Base-by-base conservation (phyloP, 1,284 basidiomycete species). In the Exobasidium cylindrosporum region DNA sequence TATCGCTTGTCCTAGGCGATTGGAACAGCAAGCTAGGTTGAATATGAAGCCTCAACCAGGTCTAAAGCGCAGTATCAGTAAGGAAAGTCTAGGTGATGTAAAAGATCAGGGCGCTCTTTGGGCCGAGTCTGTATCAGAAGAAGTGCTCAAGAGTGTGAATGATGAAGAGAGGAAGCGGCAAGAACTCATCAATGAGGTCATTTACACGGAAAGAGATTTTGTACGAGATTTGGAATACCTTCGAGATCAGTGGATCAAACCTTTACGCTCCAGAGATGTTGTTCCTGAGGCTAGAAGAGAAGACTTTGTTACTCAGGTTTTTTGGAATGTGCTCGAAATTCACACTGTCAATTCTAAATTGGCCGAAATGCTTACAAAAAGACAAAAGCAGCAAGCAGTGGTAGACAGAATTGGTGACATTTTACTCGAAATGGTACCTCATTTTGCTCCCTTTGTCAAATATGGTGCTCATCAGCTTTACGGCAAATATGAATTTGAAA, bases 401-500 rank as follows among this genome's bases (percentile, higher is more conserved):
- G 93, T 98, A 40, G 90, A 94, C 73, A 84, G 87, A 53, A 89
- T 99, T 62, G 92, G 92, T 0, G 96, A 99, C 81, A 87, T 98
- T 64, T 86, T 97, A 53, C 82, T 93, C 60, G 95, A 97, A 56
- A 83, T 87, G 40, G 91, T 95, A 1, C 91, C 91, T 0, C 86
- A 90, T 77, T 97, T 98, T 77, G 92, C 93, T 1, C 80, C 80
- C 0, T 98, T 97, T 75, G 93, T 98, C 57, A 87, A 87, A 52
- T 99, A 98, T 75, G 96, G 96, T 49, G 88, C 93, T 6, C 94
- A 98, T 80, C 96, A 98, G 80, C 83, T 97, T 61, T 97, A 96
- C 80, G 96, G 95, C 23, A 98, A 98, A 81, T 97, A 93, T 80
- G 92, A 97, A 82, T 97, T 98, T 80, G 96, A 98, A 83, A 95